Evolutionary conservation across 305 asterid genomes (phyloP).

Genomic region (Nicotiana rustica): DNA sequence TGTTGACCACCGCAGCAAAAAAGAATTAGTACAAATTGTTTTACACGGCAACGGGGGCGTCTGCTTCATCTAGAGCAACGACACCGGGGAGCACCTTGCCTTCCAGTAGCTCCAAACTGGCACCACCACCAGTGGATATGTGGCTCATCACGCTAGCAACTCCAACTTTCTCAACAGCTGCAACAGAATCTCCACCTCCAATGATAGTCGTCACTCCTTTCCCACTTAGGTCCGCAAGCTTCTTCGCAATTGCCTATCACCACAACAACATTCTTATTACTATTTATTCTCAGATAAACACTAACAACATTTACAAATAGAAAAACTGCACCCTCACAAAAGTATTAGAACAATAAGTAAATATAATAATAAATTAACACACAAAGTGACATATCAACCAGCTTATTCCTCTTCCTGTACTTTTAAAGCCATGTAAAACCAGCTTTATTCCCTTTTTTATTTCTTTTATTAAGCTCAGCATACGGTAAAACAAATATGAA

Average conservation of each 20-base stretch:
- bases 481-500: constrained; percentile 11
- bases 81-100: constrained; percentile 87
- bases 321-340: not conserved
- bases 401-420: not conserved
- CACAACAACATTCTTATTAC: constrained; percentile 13
- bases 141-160: constrained; percentile 85
- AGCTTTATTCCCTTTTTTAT: not conserved
- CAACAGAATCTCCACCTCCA: constrained; percentile 92
- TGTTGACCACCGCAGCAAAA: constrained; percentile 35
- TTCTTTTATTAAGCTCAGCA: not conserved
- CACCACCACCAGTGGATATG: constrained; percentile 93
- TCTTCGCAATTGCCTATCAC: constrained; percentile 71
- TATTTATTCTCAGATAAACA: not conserved
- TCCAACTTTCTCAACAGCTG: constrained; percentile 87
- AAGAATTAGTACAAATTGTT: constrained; percentile 40
- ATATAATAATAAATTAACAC: not conserved
- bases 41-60: constrained; percentile 56
- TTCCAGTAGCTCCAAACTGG: constrained; percentile 88
- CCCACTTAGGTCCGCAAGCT: constrained; percentile 75
- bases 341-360: not conserved
- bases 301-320: not conserved
- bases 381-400: not conserved
- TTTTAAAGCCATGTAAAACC: not conserved
- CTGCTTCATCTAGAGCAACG: constrained; percentile 78
- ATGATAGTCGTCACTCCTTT: constrained; percentile 86